Evolutionary conservation across 805 yeast species (phyloP).

Genomic region (Debaryomyces maramus): DNA sequence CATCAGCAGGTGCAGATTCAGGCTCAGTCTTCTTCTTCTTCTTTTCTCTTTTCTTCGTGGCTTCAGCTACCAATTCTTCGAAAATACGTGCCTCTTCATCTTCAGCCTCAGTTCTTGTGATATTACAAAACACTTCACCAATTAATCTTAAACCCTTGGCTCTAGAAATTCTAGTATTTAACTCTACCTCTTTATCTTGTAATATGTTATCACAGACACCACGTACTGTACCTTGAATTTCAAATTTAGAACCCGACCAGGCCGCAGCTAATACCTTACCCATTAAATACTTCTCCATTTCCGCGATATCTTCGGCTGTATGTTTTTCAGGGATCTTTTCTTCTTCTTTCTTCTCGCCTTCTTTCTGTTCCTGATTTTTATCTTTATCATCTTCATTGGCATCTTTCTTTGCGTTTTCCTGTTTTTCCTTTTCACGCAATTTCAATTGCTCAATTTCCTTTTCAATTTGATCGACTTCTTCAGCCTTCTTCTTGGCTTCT

Average conservation of each 20-base stretch:
- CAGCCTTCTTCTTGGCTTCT: constrained; percentile 14
- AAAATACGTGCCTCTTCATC: constrained; percentile 76
- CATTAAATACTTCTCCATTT: constrained; percentile 69
- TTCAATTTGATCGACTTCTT: constrained; percentile 16
- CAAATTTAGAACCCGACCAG: constrained; percentile 80
- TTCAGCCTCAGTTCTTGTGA: constrained; percentile 64
- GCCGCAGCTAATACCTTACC: constrained; percentile 83
- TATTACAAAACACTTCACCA: constrained; percentile 61
- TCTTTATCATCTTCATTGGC: constrained; percentile 10
- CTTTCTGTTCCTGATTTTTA: not conserved
- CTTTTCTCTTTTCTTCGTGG: constrained; percentile 43
- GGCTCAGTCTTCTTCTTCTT: constrained; percentile 18
- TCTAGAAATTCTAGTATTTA: constrained; percentile 50
- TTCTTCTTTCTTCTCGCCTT: constrained; percentile 9
- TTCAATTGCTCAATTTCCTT: constrained; percentile 20
- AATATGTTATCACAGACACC: constrained; percentile 68
- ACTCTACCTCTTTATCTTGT: constrained; percentile 53
- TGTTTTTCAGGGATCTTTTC: constrained; percentile 38
- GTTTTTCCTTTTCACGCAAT: constrained; percentile 15
- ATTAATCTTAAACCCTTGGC: constrained; percentile 62
- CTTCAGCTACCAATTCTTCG: constrained; percentile 63
- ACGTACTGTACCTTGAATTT: constrained; percentile 70
- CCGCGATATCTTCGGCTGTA: constrained; percentile 62
- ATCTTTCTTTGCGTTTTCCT: constrained; percentile 9
- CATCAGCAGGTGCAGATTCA: not conserved